Evolutionary conservation across 2,329 filamentous ascomycete genomes (phyloP).

Genomic region (Pseudocercospora macadamiae): DNA sequence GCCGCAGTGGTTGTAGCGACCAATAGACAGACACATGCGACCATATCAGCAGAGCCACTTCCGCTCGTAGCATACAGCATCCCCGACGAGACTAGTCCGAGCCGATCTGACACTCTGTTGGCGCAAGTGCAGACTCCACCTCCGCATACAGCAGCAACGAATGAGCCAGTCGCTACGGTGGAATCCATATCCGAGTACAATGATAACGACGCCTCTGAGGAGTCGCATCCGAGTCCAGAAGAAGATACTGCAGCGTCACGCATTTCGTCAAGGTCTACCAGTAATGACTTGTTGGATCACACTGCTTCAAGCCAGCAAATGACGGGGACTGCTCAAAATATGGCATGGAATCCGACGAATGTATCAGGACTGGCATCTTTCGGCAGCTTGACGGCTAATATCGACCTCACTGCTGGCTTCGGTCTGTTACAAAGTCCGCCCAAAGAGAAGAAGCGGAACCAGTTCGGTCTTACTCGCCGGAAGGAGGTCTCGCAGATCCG

Average conservation of each 20-base stretch:
- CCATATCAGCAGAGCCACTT: background rate
- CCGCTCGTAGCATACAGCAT: background rate
- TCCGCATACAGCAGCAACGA: too few species aligned
- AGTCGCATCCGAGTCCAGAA: background rate
- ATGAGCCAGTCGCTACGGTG: too few species aligned
- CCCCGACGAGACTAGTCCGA: background rate
- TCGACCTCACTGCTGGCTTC: conserved; percentile 16
- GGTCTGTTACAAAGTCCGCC: conserved; percentile 18
- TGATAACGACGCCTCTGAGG: too few species aligned
- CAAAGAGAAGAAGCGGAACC: conserved; percentile 48
- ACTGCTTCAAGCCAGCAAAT: background rate
- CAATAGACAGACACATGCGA: background rate
- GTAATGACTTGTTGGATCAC: background rate
- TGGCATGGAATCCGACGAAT: background rate
- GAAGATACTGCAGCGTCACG: too few species aligned
- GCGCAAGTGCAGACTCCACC: too few species aligned
- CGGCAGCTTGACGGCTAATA: background rate
- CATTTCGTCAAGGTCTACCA: background rate
- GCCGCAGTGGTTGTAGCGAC: background rate
- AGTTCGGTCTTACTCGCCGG: conserved; percentile 60
- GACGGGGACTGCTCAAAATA: too few species aligned
- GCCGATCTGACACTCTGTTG: too few species aligned
- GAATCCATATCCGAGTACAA: too few species aligned
- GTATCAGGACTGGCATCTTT: background rate
- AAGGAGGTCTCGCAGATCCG: conserved; percentile 63